Percentiles rank a stretch among this genome's conserved stretches.
phyloP scores from a whole-genome alignment of 768 basidiomycete species.

The Leccinellum albellum region DNA sequence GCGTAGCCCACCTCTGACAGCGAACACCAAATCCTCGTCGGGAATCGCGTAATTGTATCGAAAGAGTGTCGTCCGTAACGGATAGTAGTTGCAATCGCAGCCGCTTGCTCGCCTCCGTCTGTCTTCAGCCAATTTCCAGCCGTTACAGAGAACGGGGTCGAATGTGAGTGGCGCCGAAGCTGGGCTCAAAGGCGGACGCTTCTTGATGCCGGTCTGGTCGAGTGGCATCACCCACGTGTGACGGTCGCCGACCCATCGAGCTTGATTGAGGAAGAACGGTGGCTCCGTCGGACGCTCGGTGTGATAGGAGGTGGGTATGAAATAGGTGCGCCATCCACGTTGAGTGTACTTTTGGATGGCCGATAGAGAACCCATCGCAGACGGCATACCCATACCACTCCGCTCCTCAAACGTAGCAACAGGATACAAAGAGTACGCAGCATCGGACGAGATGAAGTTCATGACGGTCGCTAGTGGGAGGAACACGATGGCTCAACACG shows the following conservation, averaged over 20 bases:
- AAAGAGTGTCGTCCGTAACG: slow-evolving; percentile 19
- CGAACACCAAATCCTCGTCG: background rate
- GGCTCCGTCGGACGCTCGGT: background rate
- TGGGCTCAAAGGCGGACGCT: slow-evolving; percentile 8
- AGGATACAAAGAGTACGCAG: slow-evolving; percentile 42
- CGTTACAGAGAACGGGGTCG: slow-evolving; percentile 17
- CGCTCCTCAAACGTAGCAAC: slow-evolving; percentile 36
- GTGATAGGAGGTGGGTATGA: slow-evolving; percentile 1
- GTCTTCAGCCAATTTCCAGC: slow-evolving; percentile 9
- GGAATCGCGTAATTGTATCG: slow-evolving; percentile 25
- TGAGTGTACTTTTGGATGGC: slow-evolving; percentile 33
- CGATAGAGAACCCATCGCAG: background rate
- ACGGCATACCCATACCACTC: slow-evolving; percentile 19
- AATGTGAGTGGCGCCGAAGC: slow-evolving; percentile 10
- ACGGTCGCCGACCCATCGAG: slow-evolving; percentile 33
- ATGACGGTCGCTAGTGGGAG: slow-evolving; percentile 9
- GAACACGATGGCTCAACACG: slow-evolving; percentile 12
- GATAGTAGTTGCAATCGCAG: background rate
- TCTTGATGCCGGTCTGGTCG: slow-evolving; percentile 14
- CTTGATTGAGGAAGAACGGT: slow-evolving; percentile 17
- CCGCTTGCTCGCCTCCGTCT: rapidly evolving
- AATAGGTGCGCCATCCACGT: slow-evolving; percentile 32
- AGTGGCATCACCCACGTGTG: slow-evolving; percentile 31
- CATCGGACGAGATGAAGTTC: slow-evolving; percentile 40
- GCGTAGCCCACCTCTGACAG: slow-evolving; percentile 8